Evolutionary conservation across 495 filamentous ascomycete genomes (phyloP), one percentile per base, ranked within the genome.

Genomic region (Cryomyces minteri): DNA sequence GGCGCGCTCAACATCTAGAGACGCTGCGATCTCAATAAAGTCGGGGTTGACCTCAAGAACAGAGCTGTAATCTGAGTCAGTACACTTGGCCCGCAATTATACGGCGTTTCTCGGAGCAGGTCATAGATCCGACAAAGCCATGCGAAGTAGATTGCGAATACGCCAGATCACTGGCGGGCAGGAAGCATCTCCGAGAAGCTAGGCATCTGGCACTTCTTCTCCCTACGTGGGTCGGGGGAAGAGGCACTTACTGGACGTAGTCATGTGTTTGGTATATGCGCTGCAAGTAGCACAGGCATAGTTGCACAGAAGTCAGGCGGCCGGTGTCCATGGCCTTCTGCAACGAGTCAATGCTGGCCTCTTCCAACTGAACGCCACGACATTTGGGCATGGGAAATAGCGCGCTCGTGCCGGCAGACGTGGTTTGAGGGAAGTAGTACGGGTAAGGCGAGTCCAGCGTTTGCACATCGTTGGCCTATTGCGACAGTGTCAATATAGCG

Each of bases 1-100:
- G 5, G 55, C 56, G 33, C 80, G 69, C 60, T 84, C 78, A 0
- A 49, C 55, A 56, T 84, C 81, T 12, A 77, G 62, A 31, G 54
- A 48, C 6, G 64, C 58, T 5, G 81, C 80, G 53, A 79, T 79
- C 9, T 58, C 30, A 41, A 73, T 56, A 4, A 64, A 69, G 57
- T 81, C 74, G 0, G 80, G 78, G 58, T 81, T 82, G 29, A 72
- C 45, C 52, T 80, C 67, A 41, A 82, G 54, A 30, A 80, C 57
- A 11, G 74, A 65, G 49, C 71, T 72, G 25, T 11, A n/a, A 32
- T 31, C 5, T 6, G 14, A 43, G 4, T 31, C 3, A 45, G 11
- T 14, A 38, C 12, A 14, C 9, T 38, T 38, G 9, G 34, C 1
- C 1, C 18, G 18, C 18, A 25, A 25, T 25, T 25, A 2, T 25